Base-by-base conservation (phyloP, 140 eudicot genomes). In the Bidens hawaiensis region DNA sequence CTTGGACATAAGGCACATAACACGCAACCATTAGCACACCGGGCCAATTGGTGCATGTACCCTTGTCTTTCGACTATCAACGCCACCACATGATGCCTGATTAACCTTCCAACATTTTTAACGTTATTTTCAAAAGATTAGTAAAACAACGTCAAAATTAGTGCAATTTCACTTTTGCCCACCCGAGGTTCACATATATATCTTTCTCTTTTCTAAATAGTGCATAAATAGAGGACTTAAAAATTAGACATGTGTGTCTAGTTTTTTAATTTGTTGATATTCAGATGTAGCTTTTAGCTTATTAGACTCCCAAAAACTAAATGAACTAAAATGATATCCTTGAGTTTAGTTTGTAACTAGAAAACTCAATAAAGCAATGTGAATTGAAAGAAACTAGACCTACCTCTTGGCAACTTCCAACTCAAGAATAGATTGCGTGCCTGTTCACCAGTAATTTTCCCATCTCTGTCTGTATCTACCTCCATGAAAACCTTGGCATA, bases 331-430 rank as follows among this genome's bases (percentile, higher is more conserved):
- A 25, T n/a, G 41, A 54, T 24, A 54, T 15, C 8, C 36, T 0
- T 30, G 36, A 30, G 5, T 30, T 30, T 30, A 30, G 8, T 15
- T 33, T 51, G 28, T 67, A 52, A 40, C 38, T 67, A 54, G 2
- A 67, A 67, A 12, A 54, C 34, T 17, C 27, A 50, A 47, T 43
- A 57, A 56, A 41, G 21, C 27, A 18, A 60, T 34, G 28, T 50
- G 11, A 61, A 69, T 18, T 24, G 40, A 56, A 18, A 55, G 2
- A 9, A 31, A 8, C 28, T 43, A 13, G 25, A 12, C 72, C 16
- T 65, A 90, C 97, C 97, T 79, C 88, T 75, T 52, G 96, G 97
- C 68, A 86, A 60, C 76, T 58, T 78, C 97, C 97, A 90, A 74
- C 97, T 86, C 71, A 90, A 69, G 73, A 90, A 86, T 56, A 90